Base-by-base conservation (phyloP, 352 stramenopile genomes). In the Pythium aquatile region DNA sequence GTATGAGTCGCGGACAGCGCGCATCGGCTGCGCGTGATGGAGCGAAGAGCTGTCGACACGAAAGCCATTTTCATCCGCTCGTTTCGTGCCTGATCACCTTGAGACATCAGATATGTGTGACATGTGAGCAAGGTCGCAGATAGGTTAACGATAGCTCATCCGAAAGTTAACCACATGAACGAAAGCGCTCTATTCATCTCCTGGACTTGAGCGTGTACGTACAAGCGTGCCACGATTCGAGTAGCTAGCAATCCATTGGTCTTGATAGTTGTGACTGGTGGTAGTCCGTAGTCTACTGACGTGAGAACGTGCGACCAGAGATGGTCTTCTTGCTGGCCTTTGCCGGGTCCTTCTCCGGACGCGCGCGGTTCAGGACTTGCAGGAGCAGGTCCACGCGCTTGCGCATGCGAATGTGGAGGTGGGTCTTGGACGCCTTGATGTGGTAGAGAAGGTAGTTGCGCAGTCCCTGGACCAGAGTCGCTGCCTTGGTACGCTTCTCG, bases 391-490 rank as follows among this genome's bases (percentile, higher is more conserved):
- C 90, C 20, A 98, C 93, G 62, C 90, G 86, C 83, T 97, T 97
- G 66, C 94, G 83, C 94, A 98, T 98, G 58, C 94, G 84, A 74
- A 97, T 98, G 80, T 98, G 94, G 67, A 98, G 72, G 75, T 98
- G 97, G 53, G 93, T 97, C 77, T 98, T 98, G 37, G 92, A 97
- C 17, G 91, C 90, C 84, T 98, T 98, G 74, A 98, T 97, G 77
- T 98, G 94, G 83, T 98, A 98, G 73, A 97, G 91, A 53, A 98
- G 72, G 85, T 98, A 98, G 66, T 94, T 96, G 29, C 93, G 85
- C 65, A 98, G 95, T 17, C 87, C 74, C 55, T 94, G 79, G 35
- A 98, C 73, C 14, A 97, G 74, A 35, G 84, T 94, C 32, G 95
- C 85, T 0, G 87, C 85, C 70, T 97, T 97, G 37, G 89, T 78